Percentiles rank a stretch among this genome's conserved stretches.
phyloP scores from a whole-genome alignment of 768 basidiomycete species.

The Gloeostereum incarnatum region DNA sequence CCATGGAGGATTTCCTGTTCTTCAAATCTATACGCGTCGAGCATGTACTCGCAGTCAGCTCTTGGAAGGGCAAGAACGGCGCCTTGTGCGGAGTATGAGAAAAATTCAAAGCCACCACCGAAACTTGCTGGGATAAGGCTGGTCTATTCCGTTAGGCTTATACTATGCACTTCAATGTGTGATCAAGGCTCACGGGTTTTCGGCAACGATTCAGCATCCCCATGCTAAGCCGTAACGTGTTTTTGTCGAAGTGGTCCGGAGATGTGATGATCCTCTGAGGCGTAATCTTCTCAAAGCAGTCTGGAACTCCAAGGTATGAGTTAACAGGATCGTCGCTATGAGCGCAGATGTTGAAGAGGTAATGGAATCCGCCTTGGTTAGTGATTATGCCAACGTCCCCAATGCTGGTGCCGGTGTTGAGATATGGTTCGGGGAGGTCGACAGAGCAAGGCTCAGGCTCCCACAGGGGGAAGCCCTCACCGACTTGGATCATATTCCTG shows the following conservation, averaged over 20 bases:
- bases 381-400: slow-evolving; percentile 21
- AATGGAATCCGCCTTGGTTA: slow-evolving; percentile 15
- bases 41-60: not conserved
- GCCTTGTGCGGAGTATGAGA: not conserved
- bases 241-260: no score
- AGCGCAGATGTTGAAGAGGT: slow-evolving; percentile 16
- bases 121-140: no score
- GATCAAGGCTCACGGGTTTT: no score
- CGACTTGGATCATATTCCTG: no score
- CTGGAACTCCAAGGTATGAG: not conserved
- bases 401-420: slow-evolving; percentile 13
- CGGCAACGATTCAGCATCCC: no score
- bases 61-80: not conserved
- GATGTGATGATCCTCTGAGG: no score
- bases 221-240: no score
- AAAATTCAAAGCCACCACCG: no score
- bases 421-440: slow-evolving; percentile 7
- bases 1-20: not conserved
- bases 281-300: not conserved
- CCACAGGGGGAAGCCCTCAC: slow-evolving; percentile 18
- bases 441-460: slow-evolving; percentile 14
- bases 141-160: no score
- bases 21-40: not conserved
- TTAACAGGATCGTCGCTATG: not conserved
- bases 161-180: no score